Evolutionary conservation across 164 flowering plant species (phyloP), one percentile per base, ranked within the genome.

Genomic region (Dillenia suffruticosa): DNA sequence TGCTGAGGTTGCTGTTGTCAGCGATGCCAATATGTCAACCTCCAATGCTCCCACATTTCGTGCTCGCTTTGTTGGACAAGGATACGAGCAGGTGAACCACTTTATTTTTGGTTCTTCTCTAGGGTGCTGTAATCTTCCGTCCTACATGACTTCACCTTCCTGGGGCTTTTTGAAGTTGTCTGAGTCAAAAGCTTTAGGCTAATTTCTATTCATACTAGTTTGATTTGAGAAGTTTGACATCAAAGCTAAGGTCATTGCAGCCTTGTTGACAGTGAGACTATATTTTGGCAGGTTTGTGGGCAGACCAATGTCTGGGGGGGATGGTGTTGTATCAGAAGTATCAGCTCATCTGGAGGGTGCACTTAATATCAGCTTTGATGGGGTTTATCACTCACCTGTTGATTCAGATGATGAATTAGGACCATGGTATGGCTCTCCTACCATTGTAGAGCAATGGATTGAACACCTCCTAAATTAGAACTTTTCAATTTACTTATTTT

Each of bases 381-480:
- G 98, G 52, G 92, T 92, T 1, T 90, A 88, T 71, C 98, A 92
- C 66, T 90, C 98, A 5, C 96, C 93, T 2, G 93, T 90, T 63
- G 96, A 96, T 59, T 88, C 96, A 32, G 96, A 92, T 57, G 96
- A 92, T 70, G 66, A n/a, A 13, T 59, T 62, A 9, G 81, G 95
- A 60, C 98, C 96, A 9, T 92, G 96, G 96, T 90, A 92, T 74
- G 96, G 98, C 54, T 90, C 96, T 17, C 92, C 96, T 60, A 75
- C 81, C 6, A 63, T 84, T 59, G 74, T 90, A 17, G 82, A 84
- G 58, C 76, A 88, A 70, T 92, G 96, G 98, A 67, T 84, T 57
- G 78, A 84, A 53, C 84, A 86, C 66, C 89, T 92, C 58, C 79
- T 82, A 50, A 57, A 59, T 54, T 84, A 57, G 75, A 32, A 32